Evolutionary conservation across 2,329 filamentous ascomycete genomes (phyloP), one percentile per base, ranked within the genome.

Genomic region (Cephalotrichum gorgonifer): DNA sequence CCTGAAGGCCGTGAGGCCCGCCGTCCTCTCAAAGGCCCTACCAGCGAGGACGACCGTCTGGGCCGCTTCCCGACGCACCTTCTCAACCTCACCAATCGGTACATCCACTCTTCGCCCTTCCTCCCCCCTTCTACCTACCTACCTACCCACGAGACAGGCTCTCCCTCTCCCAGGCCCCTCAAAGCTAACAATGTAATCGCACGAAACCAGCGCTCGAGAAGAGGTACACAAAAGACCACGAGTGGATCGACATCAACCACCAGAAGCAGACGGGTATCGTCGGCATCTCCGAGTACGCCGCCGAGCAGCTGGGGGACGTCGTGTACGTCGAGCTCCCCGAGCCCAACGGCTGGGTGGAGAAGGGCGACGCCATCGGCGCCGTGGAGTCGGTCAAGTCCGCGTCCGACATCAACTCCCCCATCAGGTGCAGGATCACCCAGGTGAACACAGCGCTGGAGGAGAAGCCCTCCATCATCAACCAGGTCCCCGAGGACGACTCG

Each of bases 361-460:
- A 82, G 50, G 89, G 89, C 60, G 91, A 97, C 63, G 76, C 85
- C 55, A 86, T 97, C 57, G 93, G 93, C 57, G 89, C 91, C 52
- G 91, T 98, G 58, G 93, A 98, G 74, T 96, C 89, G 3, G 93
- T 98, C 68, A 98, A 98, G 77, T 93, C 86, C 54, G 93, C 93
- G n/a, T 91, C 88, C 54, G 93, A 98, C 66, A 95, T 98, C 74
- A 85, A 95, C 71, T 83, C 88, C 14, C 93, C 93, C 17, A 78
- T 96, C 56, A 71, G 76, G 47, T 91, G 91, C 62, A 85, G 72
- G 57, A 80, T 98, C 53, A 75, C 79, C 33, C 79, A 85, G 61
- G 75, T 83, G 60, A 98, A 98, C 72, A 62, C 63, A 11, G 62
- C 73, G 52, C 77, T 98, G 53, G 86, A 94, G 67, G 85, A 93